Conservation (phyloP, 2,329 filamentous ascomycete species). For the Colletotrichum noveboracense region DNA sequence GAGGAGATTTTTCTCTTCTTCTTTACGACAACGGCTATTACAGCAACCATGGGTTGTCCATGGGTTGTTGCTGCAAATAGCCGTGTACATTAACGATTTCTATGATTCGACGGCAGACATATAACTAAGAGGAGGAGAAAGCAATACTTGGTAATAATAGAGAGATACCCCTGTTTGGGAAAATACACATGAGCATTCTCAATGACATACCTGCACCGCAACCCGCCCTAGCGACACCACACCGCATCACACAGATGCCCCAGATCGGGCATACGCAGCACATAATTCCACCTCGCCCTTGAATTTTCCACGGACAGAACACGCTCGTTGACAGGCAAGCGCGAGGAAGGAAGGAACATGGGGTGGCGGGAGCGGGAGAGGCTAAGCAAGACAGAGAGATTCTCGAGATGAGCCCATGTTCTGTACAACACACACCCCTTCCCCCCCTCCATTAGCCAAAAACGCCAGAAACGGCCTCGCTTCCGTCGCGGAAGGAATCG, state of each 20-base stretch:
- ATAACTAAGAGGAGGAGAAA: background rate
- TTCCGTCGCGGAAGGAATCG: background rate
- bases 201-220: background rate
- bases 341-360: background rate
- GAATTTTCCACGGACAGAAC: background rate
- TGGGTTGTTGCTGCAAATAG: background rate
- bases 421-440: background rate
- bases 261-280: background rate
- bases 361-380: background rate
- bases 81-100: background rate
- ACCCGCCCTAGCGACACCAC: background rate
- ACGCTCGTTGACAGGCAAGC: background rate
- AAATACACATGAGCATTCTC: background rate
- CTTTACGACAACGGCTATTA: background rate
- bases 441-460: background rate
- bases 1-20: background rate
- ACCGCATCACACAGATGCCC: background rate
- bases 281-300: background rate
- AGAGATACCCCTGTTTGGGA: slow-evolving; percentile 7
- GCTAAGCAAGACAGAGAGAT: background rate
- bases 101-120: background rate
- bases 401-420: background rate
- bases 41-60: background rate
- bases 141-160: background rate
- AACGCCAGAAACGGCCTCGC: background rate